Evolutionary conservation across 2,329 filamentous ascomycete species (phyloP).

Genomic region (Blastomyces parvus): DNA sequence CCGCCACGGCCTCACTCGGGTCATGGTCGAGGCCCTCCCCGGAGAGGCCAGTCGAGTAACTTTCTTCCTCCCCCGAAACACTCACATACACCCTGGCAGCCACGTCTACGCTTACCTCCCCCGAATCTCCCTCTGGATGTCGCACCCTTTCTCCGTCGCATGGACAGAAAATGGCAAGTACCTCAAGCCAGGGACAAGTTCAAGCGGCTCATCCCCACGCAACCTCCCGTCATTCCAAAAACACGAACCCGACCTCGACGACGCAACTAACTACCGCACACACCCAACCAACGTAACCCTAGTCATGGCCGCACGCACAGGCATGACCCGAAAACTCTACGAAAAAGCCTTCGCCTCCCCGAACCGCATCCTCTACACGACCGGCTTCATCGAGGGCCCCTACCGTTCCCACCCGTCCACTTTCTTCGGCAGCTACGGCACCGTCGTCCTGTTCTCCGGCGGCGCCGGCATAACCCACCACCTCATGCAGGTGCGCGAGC

Average conservation of each 20-base stretch:
- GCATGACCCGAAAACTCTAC: slow-evolving; percentile 54
- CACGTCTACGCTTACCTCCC: slow-evolving; percentile 55
- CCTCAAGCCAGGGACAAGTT: slow-evolving; percentile 14
- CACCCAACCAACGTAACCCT: slow-evolving; percentile 42
- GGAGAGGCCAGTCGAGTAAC: slow-evolving; percentile 53
- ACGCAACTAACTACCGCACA: slow-evolving; percentile 13
- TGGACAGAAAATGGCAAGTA: slow-evolving; percentile 34
- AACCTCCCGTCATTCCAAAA: background rate
- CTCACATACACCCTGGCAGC: slow-evolving; percentile 46
- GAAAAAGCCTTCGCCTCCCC: slow-evolving; percentile 44
- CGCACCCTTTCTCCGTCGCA: slow-evolving; percentile 41
- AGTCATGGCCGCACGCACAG: slow-evolving; percentile 51
- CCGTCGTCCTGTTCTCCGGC: slow-evolving; percentile 55
- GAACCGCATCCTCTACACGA: slow-evolving; percentile 42
- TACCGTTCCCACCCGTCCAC: slow-evolving; percentile 51
- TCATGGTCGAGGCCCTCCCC: slow-evolving; percentile 50
- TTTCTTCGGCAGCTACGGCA: slow-evolving; percentile 52
- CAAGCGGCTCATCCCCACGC: background rate
- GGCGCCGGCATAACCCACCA: slow-evolving; percentile 60
- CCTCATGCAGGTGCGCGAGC: slow-evolving; percentile 50
- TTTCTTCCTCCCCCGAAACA: slow-evolving; percentile 48
- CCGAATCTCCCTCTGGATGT: slow-evolving; percentile 39
- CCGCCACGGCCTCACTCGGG: slow-evolving; percentile 40
- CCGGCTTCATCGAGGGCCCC: slow-evolving; percentile 53
- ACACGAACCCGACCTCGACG: slow-evolving; percentile 14